phyloP scores from a whole-genome alignment of 257 asterid species.

The Plectranthus barbatus region DNA sequence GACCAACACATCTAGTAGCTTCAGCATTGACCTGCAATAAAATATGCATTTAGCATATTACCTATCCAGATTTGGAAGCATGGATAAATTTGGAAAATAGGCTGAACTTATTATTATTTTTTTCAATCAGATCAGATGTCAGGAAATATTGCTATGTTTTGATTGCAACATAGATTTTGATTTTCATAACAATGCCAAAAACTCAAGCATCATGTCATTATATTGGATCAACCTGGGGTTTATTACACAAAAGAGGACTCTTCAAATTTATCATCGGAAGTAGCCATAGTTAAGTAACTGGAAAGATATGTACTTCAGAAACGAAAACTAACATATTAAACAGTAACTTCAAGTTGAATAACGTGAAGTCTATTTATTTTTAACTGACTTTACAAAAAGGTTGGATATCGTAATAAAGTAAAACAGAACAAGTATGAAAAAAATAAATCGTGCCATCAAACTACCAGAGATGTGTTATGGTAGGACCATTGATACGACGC shows the following conservation, averaged over 20 bases:
- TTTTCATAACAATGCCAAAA: background rate
- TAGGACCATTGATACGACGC: conserved; percentile 95
- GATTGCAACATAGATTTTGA: background rate
- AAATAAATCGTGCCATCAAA: conserved; percentile 11
- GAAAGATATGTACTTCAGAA: background rate
- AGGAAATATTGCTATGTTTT: background rate
- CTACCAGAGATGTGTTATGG: conserved; percentile 95
- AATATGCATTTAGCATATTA: conserved; percentile 5
- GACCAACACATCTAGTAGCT: conserved; percentile 83
- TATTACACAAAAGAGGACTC: background rate
- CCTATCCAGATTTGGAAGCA: background rate
- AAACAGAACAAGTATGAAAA: conserved; percentile 1
- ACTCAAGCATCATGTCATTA: background rate
- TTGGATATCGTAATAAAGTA: background rate
- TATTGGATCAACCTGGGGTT: background rate
- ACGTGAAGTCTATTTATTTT: background rate
- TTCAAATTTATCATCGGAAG: background rate
- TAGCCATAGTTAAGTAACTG: background rate
- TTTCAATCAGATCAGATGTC: background rate
- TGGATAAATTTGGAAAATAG: conserved; percentile 9
- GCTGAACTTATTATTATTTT: background rate
- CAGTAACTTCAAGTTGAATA: background rate
- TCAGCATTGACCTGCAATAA: conserved; percentile 86
- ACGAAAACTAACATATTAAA: background rate
- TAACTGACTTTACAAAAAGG: background rate